Evolutionary conservation across 2,329 filamentous ascomycete genomes (phyloP), one percentile per base, ranked within the genome.

Genomic region (Epichloe bromicola): DNA sequence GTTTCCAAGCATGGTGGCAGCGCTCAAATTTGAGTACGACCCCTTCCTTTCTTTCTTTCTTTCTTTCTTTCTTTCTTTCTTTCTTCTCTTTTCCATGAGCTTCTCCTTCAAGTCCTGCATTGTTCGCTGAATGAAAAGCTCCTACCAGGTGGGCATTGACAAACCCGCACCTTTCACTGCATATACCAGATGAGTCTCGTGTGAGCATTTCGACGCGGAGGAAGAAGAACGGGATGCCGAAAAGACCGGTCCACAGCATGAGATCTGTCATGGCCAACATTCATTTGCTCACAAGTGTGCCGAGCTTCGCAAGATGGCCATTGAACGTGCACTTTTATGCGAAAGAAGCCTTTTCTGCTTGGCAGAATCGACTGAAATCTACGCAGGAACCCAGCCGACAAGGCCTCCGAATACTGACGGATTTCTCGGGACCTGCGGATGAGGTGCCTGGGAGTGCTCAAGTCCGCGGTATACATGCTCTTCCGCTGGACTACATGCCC

Each of bases 21-120:
- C 93, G 1, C 70, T 98, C 56, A 91, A 97, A 62, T 97, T 98
- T 63, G 91, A 97, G 85, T 93, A 74, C 63, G 81, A 45, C 17
- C 38, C 17, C 44, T 10, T 8, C 38, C 15, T 47, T 33, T 5
- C 14, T 12, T 15, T 3, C 17, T 2, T 20, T 33, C 10, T 12
- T 12, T 12, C 6, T 17, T n/a, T n/a, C 15, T 47, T 33, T 5
- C 14, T 12, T 15, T 3, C 17, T 2, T 20, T 33, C 10, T 12
- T n/a, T 12, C 6, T 17, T 12, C 5, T 17, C 33, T 14, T 20
- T 37, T 10, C 30, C 73, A 7, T 45, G 38, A 20, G 19, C 14
- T 43, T n/a, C 37, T 8, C 34, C 23, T 19, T 17, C 23, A 17
- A n/a, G 15, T 3, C 26, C 8, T 26, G 26, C 26, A 26, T 11